These are phyloP conservation scores for Hyaloscypha variabilis DNA, from an alignment of 495 filamentous ascomycete species.

Conservation along the genomic window DNA sequence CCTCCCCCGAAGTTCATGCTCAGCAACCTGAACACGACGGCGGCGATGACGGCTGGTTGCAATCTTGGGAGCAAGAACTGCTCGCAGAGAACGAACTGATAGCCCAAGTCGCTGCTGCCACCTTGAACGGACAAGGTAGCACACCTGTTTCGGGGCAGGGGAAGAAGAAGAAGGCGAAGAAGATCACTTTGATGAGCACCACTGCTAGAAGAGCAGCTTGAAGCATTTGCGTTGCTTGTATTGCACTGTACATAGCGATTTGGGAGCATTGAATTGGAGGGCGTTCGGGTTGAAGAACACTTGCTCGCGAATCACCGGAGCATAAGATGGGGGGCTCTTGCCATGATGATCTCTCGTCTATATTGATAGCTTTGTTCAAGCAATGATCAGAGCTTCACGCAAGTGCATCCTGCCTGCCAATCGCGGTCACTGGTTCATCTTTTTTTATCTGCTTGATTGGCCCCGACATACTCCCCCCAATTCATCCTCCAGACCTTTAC, in stretches of 20 bases:
- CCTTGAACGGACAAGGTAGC: conserved; percentile 30
- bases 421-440: too few relatives aligned
- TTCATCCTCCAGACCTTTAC: too few relatives aligned
- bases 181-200: conserved; percentile 94
- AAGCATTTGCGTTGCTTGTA: conserved; percentile 7
- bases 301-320: background rate
- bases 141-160: conserved; percentile 42
- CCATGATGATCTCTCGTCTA: background rate
- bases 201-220: conserved; percentile 70
- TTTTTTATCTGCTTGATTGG: too few relatives aligned
- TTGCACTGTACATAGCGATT: conserved; percentile 11
- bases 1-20: conserved; percentile 47
- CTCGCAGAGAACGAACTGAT: conserved; percentile 50
- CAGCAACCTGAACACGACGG: conserved; percentile 39
- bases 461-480: too few relatives aligned
- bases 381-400: background rate
- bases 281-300: background rate
- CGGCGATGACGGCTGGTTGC: conserved; percentile 78
- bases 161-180: conserved; percentile 91
- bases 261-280: background rate
- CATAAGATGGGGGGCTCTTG: background rate
- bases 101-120: conserved; percentile 41
- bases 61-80: conserved; percentile 73
- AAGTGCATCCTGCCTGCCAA: too few relatives aligned
- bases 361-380: background rate